A percentile compares a stretch with the other conserved stretches of the same genome.
Evolutionary conservation across 1,284 basidiomycete genomes (phyloP).

Genomic region (Leucoagaricus sp.): DNA sequence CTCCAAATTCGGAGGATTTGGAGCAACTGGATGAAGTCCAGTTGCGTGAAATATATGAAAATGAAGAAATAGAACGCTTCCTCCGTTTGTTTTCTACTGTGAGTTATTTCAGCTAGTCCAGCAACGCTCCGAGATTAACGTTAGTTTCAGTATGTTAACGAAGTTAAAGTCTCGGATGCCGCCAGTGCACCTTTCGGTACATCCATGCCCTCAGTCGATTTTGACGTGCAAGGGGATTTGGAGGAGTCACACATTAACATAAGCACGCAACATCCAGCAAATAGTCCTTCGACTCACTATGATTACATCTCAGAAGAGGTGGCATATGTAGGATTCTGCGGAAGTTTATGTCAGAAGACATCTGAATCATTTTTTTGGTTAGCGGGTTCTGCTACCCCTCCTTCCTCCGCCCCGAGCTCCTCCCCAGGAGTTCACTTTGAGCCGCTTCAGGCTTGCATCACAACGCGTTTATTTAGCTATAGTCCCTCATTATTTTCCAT

Average conservation of each 20-base stretch:
- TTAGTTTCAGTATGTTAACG: constrained; percentile 53
- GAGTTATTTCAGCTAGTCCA: constrained; percentile 22
- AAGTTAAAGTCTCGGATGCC: constrained; percentile 43
- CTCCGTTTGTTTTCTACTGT: constrained; percentile 58
- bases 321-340: constrained; percentile 33
- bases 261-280: not conserved
- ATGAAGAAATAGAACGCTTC: constrained; percentile 63
- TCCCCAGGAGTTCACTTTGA: constrained; percentile 51
- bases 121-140: not conserved
- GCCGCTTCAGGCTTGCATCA: constrained; percentile 49
- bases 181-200: constrained; percentile 1
- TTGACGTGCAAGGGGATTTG: not conserved
- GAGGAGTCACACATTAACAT: not conserved
- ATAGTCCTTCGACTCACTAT: not conserved
- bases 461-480: constrained; percentile 58
- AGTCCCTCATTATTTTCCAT: constrained; percentile 50
- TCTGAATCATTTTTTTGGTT: constrained; percentile 11
- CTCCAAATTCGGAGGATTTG: constrained; percentile 13
- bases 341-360: not conserved
- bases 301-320: constrained; percentile 15
- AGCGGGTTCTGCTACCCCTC: constrained; percentile 40
- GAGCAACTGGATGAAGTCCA: constrained; percentile 38
- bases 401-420: constrained; percentile 43
- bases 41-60: constrained; percentile 58
- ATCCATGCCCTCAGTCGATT: not conserved